phyloP scores from a whole-genome alignment of 441 rosid genomes.

The Corymbia citriodora region DNA sequence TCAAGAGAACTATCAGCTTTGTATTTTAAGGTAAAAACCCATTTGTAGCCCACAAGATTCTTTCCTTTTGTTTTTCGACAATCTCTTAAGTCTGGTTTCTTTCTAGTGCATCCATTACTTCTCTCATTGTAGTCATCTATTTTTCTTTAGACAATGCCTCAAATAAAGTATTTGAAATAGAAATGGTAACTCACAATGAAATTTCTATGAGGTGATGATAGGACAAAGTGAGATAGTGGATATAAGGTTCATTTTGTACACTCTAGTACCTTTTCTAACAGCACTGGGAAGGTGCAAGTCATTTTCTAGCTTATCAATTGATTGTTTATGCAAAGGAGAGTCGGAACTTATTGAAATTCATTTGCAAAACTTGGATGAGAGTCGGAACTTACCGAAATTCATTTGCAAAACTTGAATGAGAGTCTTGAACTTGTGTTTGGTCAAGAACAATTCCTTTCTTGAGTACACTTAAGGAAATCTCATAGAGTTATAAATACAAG shows the following conservation, averaged over 20 bases:
- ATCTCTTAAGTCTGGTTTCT: not conserved
- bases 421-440: not conserved
- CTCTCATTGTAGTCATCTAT: not conserved
- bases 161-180: not conserved
- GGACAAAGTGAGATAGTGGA: not conserved
- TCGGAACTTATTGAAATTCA: not conserved
- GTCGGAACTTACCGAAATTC: not conserved
- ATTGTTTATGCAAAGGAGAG: not conserved
- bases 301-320: not conserved
- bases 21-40: not conserved
- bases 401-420: not conserved
- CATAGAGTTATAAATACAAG: not conserved
- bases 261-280: not conserved
- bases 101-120: not conserved
- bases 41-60: not conserved
- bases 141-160: not conserved
- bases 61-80: not conserved
- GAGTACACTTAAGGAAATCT: not conserved
- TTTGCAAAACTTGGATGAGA: not conserved
- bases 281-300: not conserved
- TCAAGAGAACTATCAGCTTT: not conserved
- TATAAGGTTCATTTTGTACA: not conserved
- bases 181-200: not conserved
- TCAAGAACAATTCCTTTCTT: not conserved
- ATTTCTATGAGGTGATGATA: not conserved